These are phyloP conservation scores for Porpolomopsis calyptriformis DNA, from an alignment of 768 basidiomycete genomes.

Conservation along the genomic window DNA sequence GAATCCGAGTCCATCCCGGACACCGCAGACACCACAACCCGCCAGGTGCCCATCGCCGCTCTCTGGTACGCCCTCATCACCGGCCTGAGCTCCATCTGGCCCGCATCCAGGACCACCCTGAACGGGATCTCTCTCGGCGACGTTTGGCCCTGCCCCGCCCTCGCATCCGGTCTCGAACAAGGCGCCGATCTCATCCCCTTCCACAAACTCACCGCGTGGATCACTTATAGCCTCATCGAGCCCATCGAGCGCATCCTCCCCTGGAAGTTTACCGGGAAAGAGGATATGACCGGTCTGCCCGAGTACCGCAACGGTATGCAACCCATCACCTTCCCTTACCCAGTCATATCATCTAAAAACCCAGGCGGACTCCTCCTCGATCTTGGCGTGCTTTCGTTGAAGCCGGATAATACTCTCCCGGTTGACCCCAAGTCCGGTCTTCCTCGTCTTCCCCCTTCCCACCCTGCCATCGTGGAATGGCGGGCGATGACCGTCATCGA, in stretches of 20 bases:
- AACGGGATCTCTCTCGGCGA: slow-evolving; percentile 73
- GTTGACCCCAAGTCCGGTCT: slow-evolving; percentile 41
- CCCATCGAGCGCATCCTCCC: slow-evolving; percentile 65
- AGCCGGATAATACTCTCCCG: slow-evolving; percentile 41
- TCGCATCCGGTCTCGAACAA: slow-evolving; percentile 22
- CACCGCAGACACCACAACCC: slow-evolving; percentile 23
- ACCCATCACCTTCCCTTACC: not conserved
- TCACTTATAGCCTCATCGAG: slow-evolving; percentile 82
- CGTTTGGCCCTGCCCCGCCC: slow-evolving; percentile 68
- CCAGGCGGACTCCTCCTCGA: slow-evolving; percentile 84
- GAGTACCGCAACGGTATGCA: slow-evolving; percentile 90
- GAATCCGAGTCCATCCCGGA: slow-evolving; percentile 36
- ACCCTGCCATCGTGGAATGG: slow-evolving; percentile 94
- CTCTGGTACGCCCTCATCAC: slow-evolving; percentile 80
- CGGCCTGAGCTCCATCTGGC: slow-evolving; percentile 85
- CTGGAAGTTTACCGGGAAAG: slow-evolving; percentile 75
- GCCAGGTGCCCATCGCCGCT: slow-evolving; percentile 55
- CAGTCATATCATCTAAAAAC: not conserved
- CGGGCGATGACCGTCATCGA: slow-evolving; percentile 90
- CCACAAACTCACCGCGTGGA: slow-evolving; percentile 94
- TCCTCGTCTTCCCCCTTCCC: slow-evolving; percentile 60
- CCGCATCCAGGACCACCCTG: slow-evolving; percentile 56
- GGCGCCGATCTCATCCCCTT: slow-evolving; percentile 80
- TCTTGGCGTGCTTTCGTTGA: slow-evolving; percentile 65
- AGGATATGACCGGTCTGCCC: slow-evolving; percentile 85